These are phyloP conservation scores for Aspergillus sclerotioniger DNA, from an alignment of 495 filamentous ascomycete species.

Conservation along the genomic window DNA sequence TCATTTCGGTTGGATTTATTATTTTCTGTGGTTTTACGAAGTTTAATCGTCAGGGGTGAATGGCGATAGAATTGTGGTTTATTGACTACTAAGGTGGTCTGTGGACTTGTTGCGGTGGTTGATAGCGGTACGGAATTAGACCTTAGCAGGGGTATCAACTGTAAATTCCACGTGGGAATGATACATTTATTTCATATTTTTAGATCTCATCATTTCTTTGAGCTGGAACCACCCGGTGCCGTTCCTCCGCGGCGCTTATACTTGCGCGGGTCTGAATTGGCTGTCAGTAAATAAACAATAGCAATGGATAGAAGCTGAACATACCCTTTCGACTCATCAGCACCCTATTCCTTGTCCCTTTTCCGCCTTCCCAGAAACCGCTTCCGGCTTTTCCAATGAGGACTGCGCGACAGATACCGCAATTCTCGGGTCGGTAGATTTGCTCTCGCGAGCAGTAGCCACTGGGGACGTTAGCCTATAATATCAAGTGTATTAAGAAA, in stretches of 20 bases:
- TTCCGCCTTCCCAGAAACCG: slow-evolving; percentile 92
- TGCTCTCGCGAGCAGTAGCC: slow-evolving; percentile 82
- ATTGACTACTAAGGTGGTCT: too few species aligned
- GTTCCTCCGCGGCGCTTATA: slow-evolving; percentile 51
- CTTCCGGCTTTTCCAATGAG: slow-evolving; percentile 68
- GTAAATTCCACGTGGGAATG: too few species aligned
- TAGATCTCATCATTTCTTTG: slow-evolving; percentile 28
- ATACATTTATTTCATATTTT: not conserved
- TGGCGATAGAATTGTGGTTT: too few species aligned
- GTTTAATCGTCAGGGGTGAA: too few species aligned
- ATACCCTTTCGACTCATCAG: slow-evolving; percentile 68
- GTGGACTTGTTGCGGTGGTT: too few species aligned
- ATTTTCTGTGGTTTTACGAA: too few species aligned
- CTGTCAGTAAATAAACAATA: slow-evolving; percentile 5
- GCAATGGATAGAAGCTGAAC: slow-evolving; percentile 10
- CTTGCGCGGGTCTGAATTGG: slow-evolving; percentile 60
- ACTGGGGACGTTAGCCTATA: slow-evolving; percentile 22
- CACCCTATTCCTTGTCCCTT: slow-evolving; percentile 70
- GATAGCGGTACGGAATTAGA: too few species aligned
- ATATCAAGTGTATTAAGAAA: not conserved
- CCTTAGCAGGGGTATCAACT: too few species aligned
- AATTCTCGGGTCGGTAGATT: slow-evolving; percentile 77
- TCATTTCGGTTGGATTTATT: too few species aligned
- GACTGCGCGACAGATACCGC: slow-evolving; percentile 69
- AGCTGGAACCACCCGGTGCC: slow-evolving; percentile 23